Evolutionary conservation across 75 land plant species (phyloP), one percentile per base, ranked within the genome.

Genomic region (Selaginella tamariscina): DNA sequence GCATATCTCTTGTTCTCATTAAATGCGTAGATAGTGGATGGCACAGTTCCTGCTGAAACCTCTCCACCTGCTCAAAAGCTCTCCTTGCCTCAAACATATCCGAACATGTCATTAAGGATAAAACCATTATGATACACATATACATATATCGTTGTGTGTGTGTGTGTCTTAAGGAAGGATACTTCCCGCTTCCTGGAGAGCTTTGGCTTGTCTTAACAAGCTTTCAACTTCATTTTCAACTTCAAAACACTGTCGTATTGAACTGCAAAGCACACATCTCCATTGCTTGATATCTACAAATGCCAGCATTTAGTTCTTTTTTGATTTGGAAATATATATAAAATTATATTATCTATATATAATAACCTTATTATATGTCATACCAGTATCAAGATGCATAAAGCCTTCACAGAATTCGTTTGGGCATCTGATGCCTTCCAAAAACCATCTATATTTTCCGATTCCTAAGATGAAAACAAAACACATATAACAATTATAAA

Each of bases 351-450:
- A n/a, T n/a, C n/a, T n/a, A n/a, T n/a, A n/a, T n/a, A n/a, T n/a
- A n/a, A n/a, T n/a, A n/a, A n/a, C n/a, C n/a, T n/a, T n/a, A n/a
- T n/a, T n/a, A n/a, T n/a, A n/a, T n/a, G n/a, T n/a, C 80, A 66
- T 85, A 87, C 96, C 88, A 68, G 76, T 64, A 30, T 79, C 73
- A 65, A 70, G 78, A 30, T 85, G 65, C 71, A 88, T 68, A 70
- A 80, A 77, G 2, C 96, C 92, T 71, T 73, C 56, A 39, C 96
- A 91, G 29, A 32, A 29, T 0, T 64, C 68, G 67, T 78, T 70
- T 56, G 49, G 68, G 71, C 92, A 88, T 32, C 77, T 69, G 49
- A 83, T 85, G 31, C 93, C 96, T 77, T 91, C 92, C 20, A 85
- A 66, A n/a, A n/a, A n/a, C n/a, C n/a, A n/a, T n/a, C n/a, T n/a